These are phyloP conservation scores for Fusarium verrucosum DNA, from an alignment of 2,329 filamentous ascomycete genomes.

Conservation along the genomic window DNA sequence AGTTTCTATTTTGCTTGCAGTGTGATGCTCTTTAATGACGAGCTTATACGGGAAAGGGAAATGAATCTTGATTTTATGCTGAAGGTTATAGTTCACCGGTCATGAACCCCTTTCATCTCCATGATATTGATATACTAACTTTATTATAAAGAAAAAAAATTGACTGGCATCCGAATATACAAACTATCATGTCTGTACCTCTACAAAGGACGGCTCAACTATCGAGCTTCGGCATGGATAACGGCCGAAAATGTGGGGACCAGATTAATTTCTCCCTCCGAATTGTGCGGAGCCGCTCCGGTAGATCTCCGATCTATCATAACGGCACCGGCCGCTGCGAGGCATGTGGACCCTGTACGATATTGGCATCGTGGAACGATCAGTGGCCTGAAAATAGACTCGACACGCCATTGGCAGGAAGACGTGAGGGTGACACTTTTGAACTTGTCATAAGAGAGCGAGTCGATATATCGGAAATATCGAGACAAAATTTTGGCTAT, in stretches of 20 bases:
- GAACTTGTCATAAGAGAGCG: not conserved
- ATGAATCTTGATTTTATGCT: constrained; percentile 12
- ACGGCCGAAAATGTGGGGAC: constrained; percentile 13
- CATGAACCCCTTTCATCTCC: not conserved
- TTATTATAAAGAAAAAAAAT: constrained; percentile 1
- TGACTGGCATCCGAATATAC: not conserved
- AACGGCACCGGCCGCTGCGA: not conserved
- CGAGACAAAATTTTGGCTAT: too few species aligned
- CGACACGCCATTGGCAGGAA: not conserved
- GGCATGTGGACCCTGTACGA: not conserved
- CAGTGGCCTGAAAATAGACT: not conserved
- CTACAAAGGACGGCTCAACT: not conserved
- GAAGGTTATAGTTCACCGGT: not conserved
- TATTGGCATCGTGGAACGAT: not conserved
- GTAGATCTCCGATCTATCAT: not conserved
- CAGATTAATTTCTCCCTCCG: constrained; percentile 22
- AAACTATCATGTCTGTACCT: not conserved
- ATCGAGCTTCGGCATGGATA: not conserved
- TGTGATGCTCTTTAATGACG: too few species aligned
- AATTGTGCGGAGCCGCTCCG: constrained; percentile 10
- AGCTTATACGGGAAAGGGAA: not conserved
- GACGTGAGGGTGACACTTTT: not conserved
- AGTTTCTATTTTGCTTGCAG: constrained; percentile 13
- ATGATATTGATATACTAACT: not conserved
- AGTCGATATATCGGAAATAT: not conserved